These are phyloP conservation scores for Fragosphaeria purpurea DNA, from an alignment of 2,329 filamentous ascomycete species.

Conservation along the genomic window DNA sequence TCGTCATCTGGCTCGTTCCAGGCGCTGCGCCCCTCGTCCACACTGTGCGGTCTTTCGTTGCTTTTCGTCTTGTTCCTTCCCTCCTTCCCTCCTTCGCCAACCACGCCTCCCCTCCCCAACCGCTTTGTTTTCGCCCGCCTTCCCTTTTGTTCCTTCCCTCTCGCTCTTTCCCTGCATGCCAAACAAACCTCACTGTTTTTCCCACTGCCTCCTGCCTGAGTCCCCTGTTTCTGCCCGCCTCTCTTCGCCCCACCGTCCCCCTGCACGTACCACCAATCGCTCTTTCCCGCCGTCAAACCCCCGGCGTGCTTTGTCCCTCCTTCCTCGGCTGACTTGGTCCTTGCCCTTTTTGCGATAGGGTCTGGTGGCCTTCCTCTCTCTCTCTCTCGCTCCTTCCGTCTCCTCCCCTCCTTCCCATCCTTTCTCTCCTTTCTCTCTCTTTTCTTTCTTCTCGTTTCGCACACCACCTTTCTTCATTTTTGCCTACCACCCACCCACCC, in stretches of 20 bases:
- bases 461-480: neutral
- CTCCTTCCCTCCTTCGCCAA: neutral
- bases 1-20: no score
- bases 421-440: neutral
- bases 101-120: neutral
- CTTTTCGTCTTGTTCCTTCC: neutral
- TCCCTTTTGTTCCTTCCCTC: neutral
- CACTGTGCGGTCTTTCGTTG: no score
- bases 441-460: neutral
- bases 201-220: neutral
- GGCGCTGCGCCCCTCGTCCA: no score
- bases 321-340: neutral
- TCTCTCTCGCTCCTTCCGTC: neutral
- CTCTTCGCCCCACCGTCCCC: neutral
- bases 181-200: neutral
- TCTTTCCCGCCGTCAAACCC: neutral
- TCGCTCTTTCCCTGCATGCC: neutral
- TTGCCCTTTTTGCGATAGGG: neutral
- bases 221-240: no score
- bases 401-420: neutral
- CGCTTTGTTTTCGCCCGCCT: neutral
- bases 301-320: neutral
- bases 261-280: neutral
- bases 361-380: constrained; percentile 1
- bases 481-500: constrained; percentile 1